phyloP scores from a whole-genome alignment of 345 rosid species.

The Citrus sp. region DNA sequence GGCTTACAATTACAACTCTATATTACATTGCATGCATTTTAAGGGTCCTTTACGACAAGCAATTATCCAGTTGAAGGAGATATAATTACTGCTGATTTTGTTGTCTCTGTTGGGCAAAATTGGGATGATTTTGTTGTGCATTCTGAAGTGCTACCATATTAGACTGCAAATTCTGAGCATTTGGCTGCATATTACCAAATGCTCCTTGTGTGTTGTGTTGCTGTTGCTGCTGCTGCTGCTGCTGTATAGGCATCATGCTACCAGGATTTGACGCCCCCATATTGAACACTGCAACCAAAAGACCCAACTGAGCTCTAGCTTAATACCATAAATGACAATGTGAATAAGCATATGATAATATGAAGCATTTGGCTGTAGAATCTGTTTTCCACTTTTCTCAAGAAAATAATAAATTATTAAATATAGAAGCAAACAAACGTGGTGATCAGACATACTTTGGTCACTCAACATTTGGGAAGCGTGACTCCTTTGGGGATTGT shows the following conservation, averaged over 20 bases:
- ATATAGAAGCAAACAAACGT: not conserved
- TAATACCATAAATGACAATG: not conserved
- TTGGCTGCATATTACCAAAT: slow-evolving; percentile 58
- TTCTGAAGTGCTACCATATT: slow-evolving; percentile 70
- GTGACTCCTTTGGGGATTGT: slow-evolving; percentile 67
- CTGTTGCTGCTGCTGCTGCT: slow-evolving; percentile 50
- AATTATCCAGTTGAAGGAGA: not conserved
- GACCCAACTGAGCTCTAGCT: not conserved
- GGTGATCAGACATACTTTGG: slow-evolving; percentile 49
- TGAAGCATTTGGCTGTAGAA: not conserved
- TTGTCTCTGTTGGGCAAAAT: slow-evolving; percentile 66
- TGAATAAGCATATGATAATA: not conserved
- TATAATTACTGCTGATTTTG: slow-evolving; percentile 62
- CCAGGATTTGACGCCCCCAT: slow-evolving; percentile 66
- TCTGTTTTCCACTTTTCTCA: not conserved
- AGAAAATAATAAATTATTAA: not conserved
- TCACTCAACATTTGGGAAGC: slow-evolving; percentile 72
- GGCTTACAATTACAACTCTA: not conserved
- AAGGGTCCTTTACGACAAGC: not conserved
- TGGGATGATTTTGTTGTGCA: slow-evolving; percentile 52
- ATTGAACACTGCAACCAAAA: slow-evolving; percentile 65
- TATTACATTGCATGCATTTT: not conserved
- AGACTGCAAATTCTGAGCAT: slow-evolving; percentile 67
- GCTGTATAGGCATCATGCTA: slow-evolving; percentile 58
- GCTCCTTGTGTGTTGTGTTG: slow-evolving; percentile 54